These are phyloP conservation scores for Hyaloscypha finlandica DNA, from an alignment of 495 filamentous ascomycete species.

Conservation along the genomic window DNA sequence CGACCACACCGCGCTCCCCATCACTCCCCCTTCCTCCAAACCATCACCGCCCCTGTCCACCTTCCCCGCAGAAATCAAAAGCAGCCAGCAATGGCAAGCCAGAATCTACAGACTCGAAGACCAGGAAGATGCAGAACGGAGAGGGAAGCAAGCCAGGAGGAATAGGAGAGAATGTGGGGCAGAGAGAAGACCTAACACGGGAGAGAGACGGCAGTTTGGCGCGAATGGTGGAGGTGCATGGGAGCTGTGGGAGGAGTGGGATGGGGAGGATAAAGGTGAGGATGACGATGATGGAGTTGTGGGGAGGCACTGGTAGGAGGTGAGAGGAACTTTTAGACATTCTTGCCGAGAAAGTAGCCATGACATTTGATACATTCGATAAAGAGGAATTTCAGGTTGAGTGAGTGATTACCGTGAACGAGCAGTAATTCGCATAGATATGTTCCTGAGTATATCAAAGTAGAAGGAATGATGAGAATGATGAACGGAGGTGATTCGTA, in stretches of 20 bases:
- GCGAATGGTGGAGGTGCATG: neutral
- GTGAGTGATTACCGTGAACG: neutral
- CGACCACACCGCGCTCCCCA: neutral
- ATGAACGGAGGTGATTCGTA: too few relatives aligned
- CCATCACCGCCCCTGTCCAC: neutral
- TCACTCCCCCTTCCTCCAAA: neutral
- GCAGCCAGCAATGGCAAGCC: neutral
- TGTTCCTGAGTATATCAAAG: too few relatives aligned
- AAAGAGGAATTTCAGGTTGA: neutral
- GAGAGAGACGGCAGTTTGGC: neutral
- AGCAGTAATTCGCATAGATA: neutral
- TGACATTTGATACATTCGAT: too few relatives aligned
- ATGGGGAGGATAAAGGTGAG: neutral
- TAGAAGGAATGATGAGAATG: too few relatives aligned
- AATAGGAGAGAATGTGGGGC: neutral
- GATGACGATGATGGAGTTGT: neutral
- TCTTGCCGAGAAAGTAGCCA: too few relatives aligned
- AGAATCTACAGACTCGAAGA: neutral
- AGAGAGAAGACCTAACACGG: neutral
- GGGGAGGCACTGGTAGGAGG: neutral
- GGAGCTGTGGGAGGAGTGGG: neutral
- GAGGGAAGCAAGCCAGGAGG: neutral
- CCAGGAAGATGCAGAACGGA: neutral
- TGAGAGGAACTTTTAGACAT: too few relatives aligned
- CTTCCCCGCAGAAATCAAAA: neutral